Evolutionary conservation across 768 basidiomycete genomes (phyloP).

Genomic region (Imleria badia): DNA sequence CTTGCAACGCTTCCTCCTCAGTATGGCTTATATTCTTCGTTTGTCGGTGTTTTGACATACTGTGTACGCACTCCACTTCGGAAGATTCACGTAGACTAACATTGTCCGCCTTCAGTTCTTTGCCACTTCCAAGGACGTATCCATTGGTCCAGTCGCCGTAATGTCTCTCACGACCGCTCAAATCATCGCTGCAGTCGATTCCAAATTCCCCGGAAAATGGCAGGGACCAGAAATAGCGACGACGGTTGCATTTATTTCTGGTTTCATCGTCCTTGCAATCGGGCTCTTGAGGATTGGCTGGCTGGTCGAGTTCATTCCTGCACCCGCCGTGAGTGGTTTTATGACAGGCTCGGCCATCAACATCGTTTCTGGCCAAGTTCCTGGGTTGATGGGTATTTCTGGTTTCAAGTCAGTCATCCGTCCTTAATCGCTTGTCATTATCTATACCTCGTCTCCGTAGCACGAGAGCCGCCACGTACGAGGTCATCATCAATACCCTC

Average conservation of each 20-base stretch:
- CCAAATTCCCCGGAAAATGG: slow-evolving; percentile 57
- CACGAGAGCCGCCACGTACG: slow-evolving; percentile 81
- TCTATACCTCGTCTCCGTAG: slow-evolving; percentile 37
- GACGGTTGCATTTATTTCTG: slow-evolving; percentile 79
- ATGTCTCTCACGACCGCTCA: slow-evolving; percentile 90
- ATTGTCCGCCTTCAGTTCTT: slow-evolving; percentile 61
- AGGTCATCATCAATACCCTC: slow-evolving; percentile 90
- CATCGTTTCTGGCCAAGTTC: slow-evolving; percentile 86
- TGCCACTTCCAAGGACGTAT: slow-evolving; percentile 97
- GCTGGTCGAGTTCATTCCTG: slow-evolving; percentile 93
- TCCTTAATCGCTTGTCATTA: not conserved
- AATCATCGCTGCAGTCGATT: slow-evolving; percentile 68
- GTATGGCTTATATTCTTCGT: slow-evolving; percentile 93
- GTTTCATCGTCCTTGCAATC: slow-evolving; percentile 88
- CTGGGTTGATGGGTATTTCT: slow-evolving; percentile 83
- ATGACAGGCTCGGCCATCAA: slow-evolving; percentile 99
- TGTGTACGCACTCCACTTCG: slow-evolving; percentile 51
- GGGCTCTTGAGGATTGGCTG: slow-evolving; percentile 90
- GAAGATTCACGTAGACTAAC: not conserved
- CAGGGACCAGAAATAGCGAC: slow-evolving; percentile 75
- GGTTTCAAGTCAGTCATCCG: slow-evolving; percentile 69
- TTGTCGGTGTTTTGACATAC: slow-evolving; percentile 83
- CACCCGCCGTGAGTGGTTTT: slow-evolving; percentile 82
- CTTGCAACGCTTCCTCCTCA: slow-evolving; percentile 81
- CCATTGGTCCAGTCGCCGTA: slow-evolving; percentile 98